A percentile compares a stretch with the other conserved stretches of the same genome.
Evolutionary conservation across 768 basidiomycete species (phyloP).

Genomic region (Suillus bovinus): DNA sequence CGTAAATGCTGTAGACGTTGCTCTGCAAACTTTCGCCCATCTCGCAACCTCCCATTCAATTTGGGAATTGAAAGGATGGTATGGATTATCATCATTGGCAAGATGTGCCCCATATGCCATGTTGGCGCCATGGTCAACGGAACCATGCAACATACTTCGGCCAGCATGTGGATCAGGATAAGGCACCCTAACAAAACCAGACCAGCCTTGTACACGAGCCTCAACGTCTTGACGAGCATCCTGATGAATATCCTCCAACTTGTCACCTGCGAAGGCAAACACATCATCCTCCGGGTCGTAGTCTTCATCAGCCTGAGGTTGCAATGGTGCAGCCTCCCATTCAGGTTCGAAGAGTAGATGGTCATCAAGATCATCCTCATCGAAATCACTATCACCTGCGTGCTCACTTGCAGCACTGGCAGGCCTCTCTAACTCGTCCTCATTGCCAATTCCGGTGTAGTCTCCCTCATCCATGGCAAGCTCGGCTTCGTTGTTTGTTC

Average conservation of each 20-base stretch:
- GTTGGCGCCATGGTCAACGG: neutral
- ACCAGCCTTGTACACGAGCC: neutral
- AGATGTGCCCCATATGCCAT: neutral
- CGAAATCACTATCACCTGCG: no score
- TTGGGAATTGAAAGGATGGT: slow-evolving; percentile 35
- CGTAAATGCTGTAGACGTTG: slow-evolving; percentile 25
- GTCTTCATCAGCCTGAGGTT: neutral
- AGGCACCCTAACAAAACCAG: neutral
- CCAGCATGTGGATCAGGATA: neutral
- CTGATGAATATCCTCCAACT: no score
- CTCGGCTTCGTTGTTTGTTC: neutral
- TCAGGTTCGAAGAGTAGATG: neutral
- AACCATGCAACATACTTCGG: neutral
- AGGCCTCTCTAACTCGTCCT: no score
- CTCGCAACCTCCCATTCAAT: slow-evolving; percentile 41
- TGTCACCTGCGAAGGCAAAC: no score
- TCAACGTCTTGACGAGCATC: neutral
- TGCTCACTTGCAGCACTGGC: no score
- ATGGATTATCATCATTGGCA: neutral
- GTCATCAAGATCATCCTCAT: neutral
- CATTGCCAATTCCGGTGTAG: no score
- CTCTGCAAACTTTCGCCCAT: slow-evolving; percentile 41
- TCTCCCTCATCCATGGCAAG: neutral
- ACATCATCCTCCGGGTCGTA: no score
- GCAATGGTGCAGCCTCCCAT: neutral